These are phyloP conservation scores for Lachancea thermotolerans DNA, from an alignment of 805 yeast genomes.

Conservation along the genomic window DNA sequence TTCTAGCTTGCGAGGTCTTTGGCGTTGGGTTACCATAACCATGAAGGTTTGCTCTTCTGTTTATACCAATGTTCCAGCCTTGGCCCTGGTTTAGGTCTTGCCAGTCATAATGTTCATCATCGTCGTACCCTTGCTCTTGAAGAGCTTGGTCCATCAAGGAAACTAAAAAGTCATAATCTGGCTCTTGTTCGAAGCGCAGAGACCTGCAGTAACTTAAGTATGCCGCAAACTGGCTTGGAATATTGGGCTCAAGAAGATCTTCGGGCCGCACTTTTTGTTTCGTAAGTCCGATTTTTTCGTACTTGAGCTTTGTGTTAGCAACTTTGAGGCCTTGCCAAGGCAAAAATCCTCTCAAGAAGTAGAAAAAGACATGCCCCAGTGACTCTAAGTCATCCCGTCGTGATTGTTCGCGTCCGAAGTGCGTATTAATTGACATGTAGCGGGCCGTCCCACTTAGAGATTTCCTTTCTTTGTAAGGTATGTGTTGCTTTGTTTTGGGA, in stretches of 20 bases:
- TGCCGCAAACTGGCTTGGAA: constrained; percentile 69
- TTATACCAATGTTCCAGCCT: constrained; percentile 74
- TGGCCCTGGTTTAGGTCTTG: constrained; percentile 69
- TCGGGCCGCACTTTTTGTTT: constrained; percentile 63
- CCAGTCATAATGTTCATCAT: constrained; percentile 76
- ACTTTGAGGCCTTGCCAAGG: constrained; percentile 93
- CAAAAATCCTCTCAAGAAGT: constrained; percentile 68
- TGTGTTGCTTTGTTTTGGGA: constrained; percentile 72
- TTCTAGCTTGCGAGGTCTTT: constrained; percentile 17
- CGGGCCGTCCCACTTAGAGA: constrained; percentile 81
- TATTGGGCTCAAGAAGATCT: constrained; percentile 50
- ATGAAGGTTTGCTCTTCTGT: constrained; percentile 72
- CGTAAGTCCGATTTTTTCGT: constrained; percentile 78
- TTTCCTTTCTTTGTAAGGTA: constrained; percentile 75
- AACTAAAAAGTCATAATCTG: constrained; percentile 64
- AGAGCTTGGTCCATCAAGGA: constrained; percentile 54
- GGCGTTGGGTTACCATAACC: constrained; percentile 76
- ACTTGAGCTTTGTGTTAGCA: constrained; percentile 75
- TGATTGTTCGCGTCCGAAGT: constrained; percentile 75
- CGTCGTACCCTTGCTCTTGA: constrained; percentile 48
- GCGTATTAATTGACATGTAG: constrained; percentile 86
- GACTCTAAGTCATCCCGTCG: constrained; percentile 80
- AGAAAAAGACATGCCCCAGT: constrained; percentile 75
- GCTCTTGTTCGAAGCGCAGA: constrained; percentile 71
- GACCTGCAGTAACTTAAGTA: constrained; percentile 63